A percentile compares a stretch with the other conserved stretches of the same genome.
Conservation (phyloP, 306 rosid species). For the Astragalus membranaceus region DNA sequence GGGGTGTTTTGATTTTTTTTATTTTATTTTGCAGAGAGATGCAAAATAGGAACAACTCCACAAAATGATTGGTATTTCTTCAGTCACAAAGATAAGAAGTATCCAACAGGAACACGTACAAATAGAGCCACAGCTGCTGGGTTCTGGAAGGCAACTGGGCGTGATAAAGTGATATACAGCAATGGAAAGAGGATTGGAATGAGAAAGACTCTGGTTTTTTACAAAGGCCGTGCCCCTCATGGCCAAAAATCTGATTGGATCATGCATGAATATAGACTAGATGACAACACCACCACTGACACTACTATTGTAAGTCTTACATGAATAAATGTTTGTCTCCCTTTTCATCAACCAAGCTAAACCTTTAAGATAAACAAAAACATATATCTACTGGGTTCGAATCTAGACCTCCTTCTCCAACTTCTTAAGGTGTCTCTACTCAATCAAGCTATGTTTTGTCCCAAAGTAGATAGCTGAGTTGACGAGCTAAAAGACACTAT, state of each 20-base stretch:
- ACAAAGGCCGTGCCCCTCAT: constrained; percentile 93
- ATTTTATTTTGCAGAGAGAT: constrained; percentile 45
- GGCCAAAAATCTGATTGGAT: constrained; percentile 95
- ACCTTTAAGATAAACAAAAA: no score
- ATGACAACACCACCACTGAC: constrained; percentile 48
- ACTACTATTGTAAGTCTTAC: constrained; percentile 39
- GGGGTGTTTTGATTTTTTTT: neutral
- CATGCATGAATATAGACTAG: constrained; percentile 93
- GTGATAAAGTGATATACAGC: constrained; percentile 77
- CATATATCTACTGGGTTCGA: no score
- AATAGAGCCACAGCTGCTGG: constrained; percentile 89
- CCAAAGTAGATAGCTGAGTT: no score
- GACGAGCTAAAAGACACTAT: no score
- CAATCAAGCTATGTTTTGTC: no score
- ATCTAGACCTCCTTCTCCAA: no score
- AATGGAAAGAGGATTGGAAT: constrained; percentile 72
- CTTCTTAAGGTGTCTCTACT: no score
- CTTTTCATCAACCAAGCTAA: no score
- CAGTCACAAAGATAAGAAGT: constrained; percentile 96
- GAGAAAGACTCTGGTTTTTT: constrained; percentile 93
- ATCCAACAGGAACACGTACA: constrained; percentile 90
- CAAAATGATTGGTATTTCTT: constrained; percentile 97
- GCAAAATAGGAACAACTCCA: constrained; percentile 92
- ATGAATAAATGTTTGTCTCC: no score
- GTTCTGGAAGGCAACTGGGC: constrained; percentile 97